phyloP scores from a whole-genome alignment of 2,329 filamentous ascomycete genomes.

The Penicillium olsonii region DNA sequence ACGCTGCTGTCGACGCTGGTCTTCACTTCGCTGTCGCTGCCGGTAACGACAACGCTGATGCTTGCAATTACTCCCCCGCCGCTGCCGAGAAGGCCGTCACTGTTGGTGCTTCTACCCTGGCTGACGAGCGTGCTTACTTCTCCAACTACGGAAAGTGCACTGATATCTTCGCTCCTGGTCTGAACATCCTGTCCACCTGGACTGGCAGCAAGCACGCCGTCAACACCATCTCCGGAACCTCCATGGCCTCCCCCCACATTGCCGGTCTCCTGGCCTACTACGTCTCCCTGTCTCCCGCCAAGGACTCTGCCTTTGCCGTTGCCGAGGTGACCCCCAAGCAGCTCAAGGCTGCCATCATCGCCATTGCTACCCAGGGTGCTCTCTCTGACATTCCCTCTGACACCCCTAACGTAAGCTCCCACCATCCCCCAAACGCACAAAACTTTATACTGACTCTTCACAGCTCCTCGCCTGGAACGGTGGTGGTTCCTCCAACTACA shows the following conservation, averaged over 20 bases:
- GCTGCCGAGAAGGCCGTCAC: constrained; percentile 90
- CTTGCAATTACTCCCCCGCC: constrained; percentile 98
- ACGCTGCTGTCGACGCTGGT: constrained; percentile 87
- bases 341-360: constrained; percentile 86
- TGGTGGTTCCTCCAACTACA: constrained; percentile 90
- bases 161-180: constrained; percentile 96
- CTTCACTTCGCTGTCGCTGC: constrained; percentile 98
- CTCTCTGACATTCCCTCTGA: constrained; percentile 80
- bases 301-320: constrained; percentile 88
- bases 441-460: constrained; percentile 26
- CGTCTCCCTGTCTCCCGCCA: constrained; percentile 88
- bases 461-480: constrained; percentile 96
- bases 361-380: constrained; percentile 74
- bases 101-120: constrained; percentile 89
- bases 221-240: constrained; percentile 99
- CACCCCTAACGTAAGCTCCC: constrained; percentile 72
- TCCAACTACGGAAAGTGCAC: constrained; percentile 99
- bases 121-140: constrained; percentile 98
- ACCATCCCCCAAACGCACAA: neutral
- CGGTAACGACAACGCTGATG: constrained; percentile 97
- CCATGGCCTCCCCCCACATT: constrained; percentile 98
- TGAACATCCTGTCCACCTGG: constrained; percentile 98
- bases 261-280: constrained; percentile 96
- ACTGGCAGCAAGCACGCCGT: constrained; percentile 92
- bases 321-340: constrained; percentile 87